Base-by-base conservation (phyloP, 2,329 filamentous ascomycete species). In the Fusarium ramigenum region DNA sequence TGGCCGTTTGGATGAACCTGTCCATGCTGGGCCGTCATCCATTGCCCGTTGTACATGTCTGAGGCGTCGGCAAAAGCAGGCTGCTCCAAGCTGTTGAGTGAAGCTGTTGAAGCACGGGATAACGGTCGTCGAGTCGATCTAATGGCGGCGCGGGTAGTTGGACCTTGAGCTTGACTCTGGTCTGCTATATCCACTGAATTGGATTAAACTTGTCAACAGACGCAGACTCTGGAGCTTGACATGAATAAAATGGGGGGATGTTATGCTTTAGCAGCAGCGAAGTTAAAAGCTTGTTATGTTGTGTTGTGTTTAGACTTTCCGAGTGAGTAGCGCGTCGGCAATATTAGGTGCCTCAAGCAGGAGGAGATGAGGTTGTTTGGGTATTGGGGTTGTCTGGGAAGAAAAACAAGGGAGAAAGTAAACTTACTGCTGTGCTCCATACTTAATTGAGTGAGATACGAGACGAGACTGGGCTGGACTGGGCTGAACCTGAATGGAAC, bases 81-180 rank as follows among this genome's bases (percentile, higher is more conserved):
- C 60, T 86, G 86, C 40, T 90, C 88, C 69, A 88, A 81, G 80
- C 88, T 89, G 75, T 88, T 87, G 59, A 88, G 84, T 18, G 88
- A 90, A 28, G 87, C 85, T 34, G 88, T 90, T 37, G 88, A 90
- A 59, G 85, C 88, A 75, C 86, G 84, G 56, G 88, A 90, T 65
- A 85, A 83, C 40, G 87, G 84, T 70, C 87, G 85, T 79, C 86
- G 87, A 77, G 84, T 83, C 52, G 85, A 80, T 76, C 86, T 85
- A 70, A 78, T 75, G 57, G 77, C 76, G 60, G 78, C 78, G 75
- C 79, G 80, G 57, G 78, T 72, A 71, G 78, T 71, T 72, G 77
- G 66, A 70, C 77, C 71, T 73, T 75, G 72, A 70, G 78, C 72
- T 72, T 77, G 72, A 72, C 76, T 74, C 70, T 76, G 69, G 54